These are phyloP conservation scores for Candida cerambycidarum DNA, from an alignment of 805 yeast genomes.

Conservation along the genomic window DNA sequence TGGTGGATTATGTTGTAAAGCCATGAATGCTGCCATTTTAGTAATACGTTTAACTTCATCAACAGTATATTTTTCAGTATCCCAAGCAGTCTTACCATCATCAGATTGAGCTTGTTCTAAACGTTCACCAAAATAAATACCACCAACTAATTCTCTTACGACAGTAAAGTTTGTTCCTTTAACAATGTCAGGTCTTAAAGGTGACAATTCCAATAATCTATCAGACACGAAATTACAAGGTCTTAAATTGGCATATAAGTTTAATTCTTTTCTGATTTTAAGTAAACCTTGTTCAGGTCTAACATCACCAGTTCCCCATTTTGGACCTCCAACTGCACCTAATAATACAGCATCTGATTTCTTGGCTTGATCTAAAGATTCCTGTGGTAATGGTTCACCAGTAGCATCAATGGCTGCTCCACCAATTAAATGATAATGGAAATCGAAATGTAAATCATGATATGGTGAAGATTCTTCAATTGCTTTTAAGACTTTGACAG, in stretches of 20 bases:
- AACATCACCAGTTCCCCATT: constrained; percentile 96
- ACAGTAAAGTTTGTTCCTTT: constrained; percentile 90
- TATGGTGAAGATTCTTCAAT: constrained; percentile 52
- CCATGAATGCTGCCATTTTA: constrained; percentile 97
- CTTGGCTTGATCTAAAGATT: constrained; percentile 78
- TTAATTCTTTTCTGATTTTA: constrained; percentile 90
- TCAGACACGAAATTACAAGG: constrained; percentile 95
- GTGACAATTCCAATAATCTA: constrained; percentile 78
- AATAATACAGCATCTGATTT: constrained; percentile 90
- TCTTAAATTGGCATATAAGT: constrained; percentile 92
- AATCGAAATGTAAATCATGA: constrained; percentile 60
- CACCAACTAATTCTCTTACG: constrained; percentile 96
- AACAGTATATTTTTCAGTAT: constrained; percentile 89
- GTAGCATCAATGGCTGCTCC: constrained; percentile 99
- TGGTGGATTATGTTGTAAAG: constrained; percentile 91
- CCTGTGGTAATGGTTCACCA: constrained; percentile 88
- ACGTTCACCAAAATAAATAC: constrained; percentile 96
- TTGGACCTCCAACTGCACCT: constrained; percentile 99
- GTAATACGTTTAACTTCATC: constrained; percentile 94
- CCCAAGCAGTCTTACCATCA: constrained; percentile 75
- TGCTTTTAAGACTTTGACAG: constrained; percentile 85
- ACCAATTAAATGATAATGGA: constrained; percentile 85
- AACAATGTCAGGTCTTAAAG: constrained; percentile 80
- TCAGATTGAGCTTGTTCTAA: constrained; percentile 80
- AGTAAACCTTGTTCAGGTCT: constrained; percentile 97